phyloP scores from a whole-genome alignment of 2,329 filamentous ascomycete genomes.

The Fusarium annulatum region DNA sequence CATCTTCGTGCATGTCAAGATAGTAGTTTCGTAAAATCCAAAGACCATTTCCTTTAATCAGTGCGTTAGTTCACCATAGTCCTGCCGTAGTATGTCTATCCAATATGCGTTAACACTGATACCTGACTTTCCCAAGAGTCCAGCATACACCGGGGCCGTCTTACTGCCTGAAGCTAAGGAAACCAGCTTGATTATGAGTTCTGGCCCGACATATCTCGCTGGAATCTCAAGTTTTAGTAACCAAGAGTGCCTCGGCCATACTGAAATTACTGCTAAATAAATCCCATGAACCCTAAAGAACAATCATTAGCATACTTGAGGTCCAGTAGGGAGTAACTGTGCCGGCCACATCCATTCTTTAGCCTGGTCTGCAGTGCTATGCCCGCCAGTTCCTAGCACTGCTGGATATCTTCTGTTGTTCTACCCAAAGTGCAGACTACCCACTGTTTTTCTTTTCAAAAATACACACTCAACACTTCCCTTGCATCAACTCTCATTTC shows the following conservation, averaged over 20 bases:
- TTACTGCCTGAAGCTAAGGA: background rate
- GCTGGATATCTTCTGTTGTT: too few species aligned
- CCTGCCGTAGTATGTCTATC: background rate
- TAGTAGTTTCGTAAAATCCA: background rate
- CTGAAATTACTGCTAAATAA: background rate
- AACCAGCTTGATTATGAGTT: rapidly evolving
- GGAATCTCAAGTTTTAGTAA: background rate
- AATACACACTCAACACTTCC: too few species aligned
- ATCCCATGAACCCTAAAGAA: background rate
- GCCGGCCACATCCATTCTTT: background rate
- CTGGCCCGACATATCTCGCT: background rate
- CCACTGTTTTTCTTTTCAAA: too few species aligned
- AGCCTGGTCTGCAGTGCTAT: background rate
- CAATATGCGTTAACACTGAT: background rate
- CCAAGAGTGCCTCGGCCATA: background rate
- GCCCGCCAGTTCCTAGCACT: background rate
- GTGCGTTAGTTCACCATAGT: background rate
- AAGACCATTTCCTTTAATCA: rapidly evolving
- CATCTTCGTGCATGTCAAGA: background rate
- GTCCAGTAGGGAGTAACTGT: background rate
- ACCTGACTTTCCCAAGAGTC: rapidly evolving
- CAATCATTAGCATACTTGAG: too few species aligned
- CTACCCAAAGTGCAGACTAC: rapidly evolving
- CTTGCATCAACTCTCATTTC: too few species aligned
- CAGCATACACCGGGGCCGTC: too few species aligned